These are phyloP conservation scores for Meripilus lineatus DNA, from an alignment of 1,284 basidiomycete genomes.

Conservation along the genomic window DNA sequence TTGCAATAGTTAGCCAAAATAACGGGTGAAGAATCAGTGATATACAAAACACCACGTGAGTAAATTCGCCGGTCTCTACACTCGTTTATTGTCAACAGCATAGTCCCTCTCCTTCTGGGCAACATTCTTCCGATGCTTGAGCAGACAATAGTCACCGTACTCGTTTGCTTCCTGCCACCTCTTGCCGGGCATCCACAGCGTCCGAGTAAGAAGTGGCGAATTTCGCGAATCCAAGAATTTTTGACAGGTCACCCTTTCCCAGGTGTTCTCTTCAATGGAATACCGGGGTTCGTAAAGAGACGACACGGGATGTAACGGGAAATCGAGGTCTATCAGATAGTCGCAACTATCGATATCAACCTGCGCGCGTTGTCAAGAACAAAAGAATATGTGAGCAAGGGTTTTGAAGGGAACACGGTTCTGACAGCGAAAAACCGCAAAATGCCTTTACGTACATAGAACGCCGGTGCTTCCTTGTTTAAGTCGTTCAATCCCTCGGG, in stretches of 20 bases:
- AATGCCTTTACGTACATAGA: slow-evolving; percentile 87
- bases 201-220: slow-evolving; percentile 66
- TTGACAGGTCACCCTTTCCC: slow-evolving; percentile 74
- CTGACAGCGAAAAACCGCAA: too few species aligned
- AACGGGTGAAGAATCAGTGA: too few species aligned
- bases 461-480: slow-evolving; percentile 75
- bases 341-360: slow-evolving; percentile 71
- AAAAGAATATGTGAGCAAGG: neutral
- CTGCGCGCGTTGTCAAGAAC: slow-evolving; percentile 34
- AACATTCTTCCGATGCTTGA: slow-evolving; percentile 47
- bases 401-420: neutral
- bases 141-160: slow-evolving; percentile 69
- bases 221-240: slow-evolving; percentile 80
- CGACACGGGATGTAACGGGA: slow-evolving; percentile 56
- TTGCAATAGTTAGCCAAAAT: too few species aligned
- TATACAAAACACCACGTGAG: too few species aligned
- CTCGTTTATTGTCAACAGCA: too few species aligned
- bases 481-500: slow-evolving; percentile 81
- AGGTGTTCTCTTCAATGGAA: slow-evolving; percentile 52
- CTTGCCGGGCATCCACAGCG: slow-evolving; percentile 73
- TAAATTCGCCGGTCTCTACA: too few species aligned
- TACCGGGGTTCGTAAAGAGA: slow-evolving; percentile 77
- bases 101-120: slow-evolving; percentile 33
- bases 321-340: slow-evolving; percentile 85
- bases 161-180: slow-evolving; percentile 60